Percentiles rank a stretch among this genome's conserved stretches.
These are phyloP conservation scores for Petunia axillaris DNA, from an alignment of 257 asterid species.

Conservation along the genomic window DNA sequence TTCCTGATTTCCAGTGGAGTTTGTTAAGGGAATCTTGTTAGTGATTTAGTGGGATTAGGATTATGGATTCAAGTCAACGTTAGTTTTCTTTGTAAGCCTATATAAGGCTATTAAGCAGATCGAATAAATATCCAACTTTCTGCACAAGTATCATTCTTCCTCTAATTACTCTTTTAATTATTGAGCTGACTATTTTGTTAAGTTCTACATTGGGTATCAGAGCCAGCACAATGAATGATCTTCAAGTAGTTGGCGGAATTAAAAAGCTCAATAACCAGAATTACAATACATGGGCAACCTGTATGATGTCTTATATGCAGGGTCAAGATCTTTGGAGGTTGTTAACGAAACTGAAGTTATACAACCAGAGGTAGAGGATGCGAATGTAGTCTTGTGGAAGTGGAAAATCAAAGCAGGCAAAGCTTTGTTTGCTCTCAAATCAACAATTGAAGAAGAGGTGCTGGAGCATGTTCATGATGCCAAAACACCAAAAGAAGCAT, in stretches of 20 bases:
- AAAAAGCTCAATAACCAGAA: neutral
- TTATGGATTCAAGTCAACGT: too few relatives aligned
- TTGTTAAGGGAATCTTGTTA: too few relatives aligned
- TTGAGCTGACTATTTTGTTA: too few relatives aligned
- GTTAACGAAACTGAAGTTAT: neutral
- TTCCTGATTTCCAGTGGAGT: too few relatives aligned
- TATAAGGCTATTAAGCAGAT: too few relatives aligned
- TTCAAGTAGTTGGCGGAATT: neutral
- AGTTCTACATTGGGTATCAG: too few relatives aligned
- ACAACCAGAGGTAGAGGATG: neutral
- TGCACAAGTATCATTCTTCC: too few relatives aligned
- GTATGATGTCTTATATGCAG: neutral
- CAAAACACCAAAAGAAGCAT: constrained; percentile 12
- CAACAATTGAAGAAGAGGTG: constrained; percentile 23
- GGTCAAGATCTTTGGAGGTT: neutral
- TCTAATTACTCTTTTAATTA: too few relatives aligned
- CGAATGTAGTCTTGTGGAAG: neutral
- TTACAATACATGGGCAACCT: neutral
- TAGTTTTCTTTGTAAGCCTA: too few relatives aligned
- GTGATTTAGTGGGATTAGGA: too few relatives aligned
- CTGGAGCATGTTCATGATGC: constrained; percentile 22
- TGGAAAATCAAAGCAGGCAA: constrained; percentile 21
- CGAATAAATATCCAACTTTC: too few relatives aligned
- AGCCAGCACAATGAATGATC: neutral
- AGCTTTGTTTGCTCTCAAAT: neutral